These are phyloP conservation scores for Chrysoporthe cubensis DNA, from an alignment of 2,329 filamentous ascomycete genomes.

Conservation along the genomic window DNA sequence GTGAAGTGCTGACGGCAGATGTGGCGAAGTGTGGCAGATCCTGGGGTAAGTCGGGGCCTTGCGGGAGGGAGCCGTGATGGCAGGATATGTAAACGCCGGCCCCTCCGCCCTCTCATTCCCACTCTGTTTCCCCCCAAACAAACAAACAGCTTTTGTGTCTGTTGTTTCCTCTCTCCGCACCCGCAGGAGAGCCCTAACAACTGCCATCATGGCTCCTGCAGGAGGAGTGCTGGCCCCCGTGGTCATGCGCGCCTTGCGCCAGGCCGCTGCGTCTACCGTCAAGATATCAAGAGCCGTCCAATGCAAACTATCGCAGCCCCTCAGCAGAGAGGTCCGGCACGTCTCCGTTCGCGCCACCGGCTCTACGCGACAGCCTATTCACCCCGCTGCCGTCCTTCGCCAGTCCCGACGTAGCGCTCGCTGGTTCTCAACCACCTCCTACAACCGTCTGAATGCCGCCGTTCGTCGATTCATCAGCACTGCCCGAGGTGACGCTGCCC, in stretches of 20 bases:
- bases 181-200: constrained; percentile 30
- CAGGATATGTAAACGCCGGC: constrained; percentile 4
- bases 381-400: constrained; percentile 54
- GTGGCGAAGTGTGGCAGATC: background rate
- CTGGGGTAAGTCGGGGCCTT: background rate
- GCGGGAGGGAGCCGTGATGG: background rate
- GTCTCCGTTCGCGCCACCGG: constrained; percentile 46
- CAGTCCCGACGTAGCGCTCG: constrained; percentile 52
- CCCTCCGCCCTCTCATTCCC: background rate
- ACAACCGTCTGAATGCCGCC: constrained; percentile 48
- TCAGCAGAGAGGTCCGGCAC: constrained; percentile 52
- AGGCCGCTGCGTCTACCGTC: constrained; percentile 46
- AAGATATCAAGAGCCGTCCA: constrained; percentile 57
- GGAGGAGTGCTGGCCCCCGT: constrained; percentile 62
- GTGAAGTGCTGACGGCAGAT: background rate
- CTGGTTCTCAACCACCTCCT: constrained; percentile 53
- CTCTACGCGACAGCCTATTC: constrained; percentile 54
- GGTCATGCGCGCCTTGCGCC: constrained; percentile 58
- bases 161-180: constrained; percentile 19
- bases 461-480: constrained; percentile 58
- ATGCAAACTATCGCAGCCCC: constrained; percentile 52
- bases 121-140: background rate
- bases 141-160: background rate
- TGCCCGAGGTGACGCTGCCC: constrained; percentile 40
- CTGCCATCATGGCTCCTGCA: constrained; percentile 55